Conservation (phyloP, 75 land plant genomes). For the Sequoiadendron giganteum region DNA sequence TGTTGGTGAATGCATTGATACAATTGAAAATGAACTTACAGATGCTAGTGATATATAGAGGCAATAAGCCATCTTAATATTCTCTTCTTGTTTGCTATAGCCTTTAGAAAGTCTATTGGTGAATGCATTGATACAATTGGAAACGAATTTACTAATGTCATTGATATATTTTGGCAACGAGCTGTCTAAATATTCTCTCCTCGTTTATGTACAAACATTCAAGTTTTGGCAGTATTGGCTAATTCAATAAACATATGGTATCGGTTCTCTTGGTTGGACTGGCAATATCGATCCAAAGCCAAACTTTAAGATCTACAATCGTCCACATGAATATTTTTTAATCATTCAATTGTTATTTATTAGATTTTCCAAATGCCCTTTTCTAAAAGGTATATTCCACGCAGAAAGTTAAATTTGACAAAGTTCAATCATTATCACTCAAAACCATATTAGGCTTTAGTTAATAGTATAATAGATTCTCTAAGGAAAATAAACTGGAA, state of each 20-base stretch:
- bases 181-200: neutral
- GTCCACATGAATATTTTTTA: neutral
- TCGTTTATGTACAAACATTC: neutral
- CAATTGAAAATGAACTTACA: conserved; percentile 52
- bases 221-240: neutral
- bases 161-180: neutral
- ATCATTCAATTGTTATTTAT: neutral
- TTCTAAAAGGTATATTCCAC: neutral
- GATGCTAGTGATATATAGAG: conserved; percentile 2
- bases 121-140: conserved; percentile 75
- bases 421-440: neutral
- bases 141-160: conserved; percentile 7
- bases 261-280: neutral
- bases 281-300: neutral
- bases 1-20: conserved; percentile 67
- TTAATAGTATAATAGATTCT: neutral
- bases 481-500: no score
- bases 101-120: conserved; percentile 62
- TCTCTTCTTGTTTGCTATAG: conserved; percentile 44
- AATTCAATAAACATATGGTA: neutral
- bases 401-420: neutral
- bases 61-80: neutral
- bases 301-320: neutral
- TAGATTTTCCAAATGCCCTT: neutral
- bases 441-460: no score